Base-by-base conservation (phyloP, 768 basidiomycete genomes). In the Suillus decipiens region DNA sequence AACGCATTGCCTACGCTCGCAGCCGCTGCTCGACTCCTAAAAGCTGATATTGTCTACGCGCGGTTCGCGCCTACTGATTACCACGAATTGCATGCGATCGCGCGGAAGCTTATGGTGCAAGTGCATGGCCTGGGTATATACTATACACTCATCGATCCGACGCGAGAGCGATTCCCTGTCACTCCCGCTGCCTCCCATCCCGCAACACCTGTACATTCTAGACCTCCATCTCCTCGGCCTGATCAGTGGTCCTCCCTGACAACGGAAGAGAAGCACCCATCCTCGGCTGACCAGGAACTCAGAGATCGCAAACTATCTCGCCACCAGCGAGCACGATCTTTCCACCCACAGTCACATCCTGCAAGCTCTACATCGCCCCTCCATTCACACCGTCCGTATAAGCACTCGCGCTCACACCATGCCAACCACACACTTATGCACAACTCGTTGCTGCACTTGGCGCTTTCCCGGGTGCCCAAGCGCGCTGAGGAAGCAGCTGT, bases 111-210 rank as follows among this genome's bases (percentile, higher is more conserved):
- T 65, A 79, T 81, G 5, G 84, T 83, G 12, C 77, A 86, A 9
- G 82, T 83, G n/a, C 80, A 87, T 64, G 90, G 90, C 19, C 79
- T 91, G 80, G 76, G 73, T 22, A 71, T 83, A 43, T 91, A 89
- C 68, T 90, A 88, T 64, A 73, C 72, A 0, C 69, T 91, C n/a
- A 81, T 89, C 11, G 87, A 91, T 65, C 84, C 88, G 0, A 82
- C 80, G 22, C 74, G 85, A 47, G 85, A 87, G 68, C 79, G 72
- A 60, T 90, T 89, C 66, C 84, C 83, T 2, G 68, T 75, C 0
- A 84, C 84, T 0, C 85, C 86, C 15, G 71, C 66, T 5, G 70
- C 74, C 0, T 81, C 80, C 5, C 56, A 67, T 41, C 70, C 70
- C 39, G 70, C 61, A 24, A 78, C 81, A 36, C 82, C 79, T 9